phyloP scores from a whole-genome alignment of 352 stramenopile species.

The Globisporangium ultimum region DNA sequence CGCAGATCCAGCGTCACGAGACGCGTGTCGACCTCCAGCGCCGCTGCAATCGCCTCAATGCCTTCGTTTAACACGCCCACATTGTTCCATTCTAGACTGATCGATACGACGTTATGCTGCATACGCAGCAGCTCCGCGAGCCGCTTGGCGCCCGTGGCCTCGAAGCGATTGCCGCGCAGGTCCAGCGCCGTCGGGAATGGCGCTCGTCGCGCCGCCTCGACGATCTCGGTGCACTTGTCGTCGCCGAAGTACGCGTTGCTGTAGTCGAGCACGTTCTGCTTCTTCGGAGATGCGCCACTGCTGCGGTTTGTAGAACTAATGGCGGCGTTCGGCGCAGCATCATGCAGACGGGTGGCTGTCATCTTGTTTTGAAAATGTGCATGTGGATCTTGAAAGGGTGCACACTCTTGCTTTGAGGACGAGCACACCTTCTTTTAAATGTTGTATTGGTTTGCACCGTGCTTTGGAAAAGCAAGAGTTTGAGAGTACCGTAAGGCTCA shows the following conservation, averaged over 20 bases:
- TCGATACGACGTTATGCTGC: constrained; percentile 49
- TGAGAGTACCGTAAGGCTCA: too few relatives aligned
- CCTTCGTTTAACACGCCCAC: constrained; percentile 72
- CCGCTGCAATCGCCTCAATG: constrained; percentile 53
- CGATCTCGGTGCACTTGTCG: constrained; percentile 58
- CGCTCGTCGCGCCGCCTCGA: constrained; percentile 38
- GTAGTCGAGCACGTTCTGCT: constrained; percentile 45
- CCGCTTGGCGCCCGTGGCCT: constrained; percentile 42
- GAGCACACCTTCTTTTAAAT: too few relatives aligned
- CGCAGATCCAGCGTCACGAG: constrained; percentile 71
- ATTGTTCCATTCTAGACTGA: constrained; percentile 85
- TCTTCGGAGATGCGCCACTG: too few relatives aligned
- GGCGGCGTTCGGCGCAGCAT: not conserved
- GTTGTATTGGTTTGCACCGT: too few relatives aligned
- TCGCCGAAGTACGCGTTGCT: constrained; percentile 75
- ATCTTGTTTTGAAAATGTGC: not conserved
- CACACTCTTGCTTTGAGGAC: not conserved
- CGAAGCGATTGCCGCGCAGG: constrained; percentile 75
- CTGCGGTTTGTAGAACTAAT: too few relatives aligned
- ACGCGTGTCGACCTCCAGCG: constrained; percentile 60
- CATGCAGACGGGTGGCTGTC: not conserved
- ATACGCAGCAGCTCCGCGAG: constrained; percentile 51
- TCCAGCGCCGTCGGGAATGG: constrained; percentile 47
- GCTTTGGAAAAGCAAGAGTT: too few relatives aligned
- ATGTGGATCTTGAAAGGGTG: not conserved